These are phyloP conservation scores for Septoria petroselini DNA, from an alignment of 2,329 filamentous ascomycete genomes.

Conservation along the genomic window DNA sequence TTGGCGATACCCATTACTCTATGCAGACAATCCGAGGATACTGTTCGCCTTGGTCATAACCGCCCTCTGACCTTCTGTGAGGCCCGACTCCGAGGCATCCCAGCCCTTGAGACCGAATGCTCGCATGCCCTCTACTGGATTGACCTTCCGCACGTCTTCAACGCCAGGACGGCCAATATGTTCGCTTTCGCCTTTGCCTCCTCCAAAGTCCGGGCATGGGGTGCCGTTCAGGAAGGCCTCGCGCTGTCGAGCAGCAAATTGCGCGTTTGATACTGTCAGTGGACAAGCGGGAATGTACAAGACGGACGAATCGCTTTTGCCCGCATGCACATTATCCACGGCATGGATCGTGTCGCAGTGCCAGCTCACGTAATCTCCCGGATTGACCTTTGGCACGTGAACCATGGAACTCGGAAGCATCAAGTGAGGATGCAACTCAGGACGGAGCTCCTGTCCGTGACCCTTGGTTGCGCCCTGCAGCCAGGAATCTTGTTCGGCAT, in stretches of 20 bases:
- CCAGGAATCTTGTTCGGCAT: slow-evolving; percentile 52
- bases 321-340: slow-evolving; percentile 74
- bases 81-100: slow-evolving; percentile 48
- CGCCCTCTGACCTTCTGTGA: slow-evolving; percentile 52
- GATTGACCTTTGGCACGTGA: slow-evolving; percentile 64
- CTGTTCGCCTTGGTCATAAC: slow-evolving; percentile 54
- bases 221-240: slow-evolving; percentile 64
- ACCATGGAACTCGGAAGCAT: slow-evolving; percentile 67
- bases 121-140: slow-evolving; percentile 48
- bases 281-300: slow-evolving; percentile 88
- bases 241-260: slow-evolving; percentile 68
- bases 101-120: slow-evolving; percentile 55
- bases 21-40: slow-evolving; percentile 49
- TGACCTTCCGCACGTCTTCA: slow-evolving; percentile 39
- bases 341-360: slow-evolving; percentile 74
- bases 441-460: slow-evolving; percentile 65
- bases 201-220: slow-evolving; percentile 49
- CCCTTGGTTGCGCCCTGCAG: slow-evolving; percentile 70
- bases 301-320: slow-evolving; percentile 72
- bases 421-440: slow-evolving; percentile 66
- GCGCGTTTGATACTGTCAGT: slow-evolving; percentile 69
- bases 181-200: slow-evolving; percentile 61
- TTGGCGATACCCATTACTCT: too few relatives aligned
- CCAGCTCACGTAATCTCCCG: slow-evolving; percentile 74
- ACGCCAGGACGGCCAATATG: slow-evolving; percentile 45